Base-by-base conservation (phyloP, 371 early-diverging fungal genomes). In the Mucor saturninus region DNA sequence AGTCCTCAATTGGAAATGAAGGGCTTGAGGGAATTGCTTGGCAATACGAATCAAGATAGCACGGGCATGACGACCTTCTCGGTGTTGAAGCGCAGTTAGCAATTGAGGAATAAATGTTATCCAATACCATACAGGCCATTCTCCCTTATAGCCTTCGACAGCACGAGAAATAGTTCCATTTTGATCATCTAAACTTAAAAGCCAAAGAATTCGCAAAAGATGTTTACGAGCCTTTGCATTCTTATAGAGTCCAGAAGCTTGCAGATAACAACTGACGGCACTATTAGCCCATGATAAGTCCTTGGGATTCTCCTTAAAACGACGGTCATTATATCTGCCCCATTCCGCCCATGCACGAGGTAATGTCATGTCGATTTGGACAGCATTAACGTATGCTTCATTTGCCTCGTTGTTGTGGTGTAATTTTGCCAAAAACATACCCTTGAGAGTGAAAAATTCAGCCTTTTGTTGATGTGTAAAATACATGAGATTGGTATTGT, bases 381-480 rank as follows among this genome's bases (percentile, higher is more conserved):
- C 91, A 0, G 98, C 97, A 39, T 89, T 89, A n/a, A 97, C 90
- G 77, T 96, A 99, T 0, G 96, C 94, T 56, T 88, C 85, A 64
- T 93, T 93, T 6, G 99, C 99, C 56, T 98, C 99, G 5, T 91
- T 92, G 61, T 88, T 85, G 50, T 92, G 83, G 39, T 87, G 85
- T 51, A 97, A 76, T 67, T 95, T 95, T n/a, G 94, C 85, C 32
- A 97, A 72, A 80, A 98, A 98, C 79, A 89, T 86, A 14, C 96
- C 99, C 78, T 98, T 97, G 56, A 99, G 84, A 10, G 95, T 89
- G 64, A 94, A 98, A 72, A 99, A 98, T 65, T 99, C 99, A n/a
- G 98, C 97, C 72, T 95, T 96, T 75, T 99, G 99, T 29, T 87
- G 84, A 3, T 86, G 77, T 13, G 89, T 91, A 72, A 99, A 99